These are phyloP conservation scores for Heliamphora pulchella DNA, from an alignment of 179 eudicot genomes.

Conservation along the genomic window DNA sequence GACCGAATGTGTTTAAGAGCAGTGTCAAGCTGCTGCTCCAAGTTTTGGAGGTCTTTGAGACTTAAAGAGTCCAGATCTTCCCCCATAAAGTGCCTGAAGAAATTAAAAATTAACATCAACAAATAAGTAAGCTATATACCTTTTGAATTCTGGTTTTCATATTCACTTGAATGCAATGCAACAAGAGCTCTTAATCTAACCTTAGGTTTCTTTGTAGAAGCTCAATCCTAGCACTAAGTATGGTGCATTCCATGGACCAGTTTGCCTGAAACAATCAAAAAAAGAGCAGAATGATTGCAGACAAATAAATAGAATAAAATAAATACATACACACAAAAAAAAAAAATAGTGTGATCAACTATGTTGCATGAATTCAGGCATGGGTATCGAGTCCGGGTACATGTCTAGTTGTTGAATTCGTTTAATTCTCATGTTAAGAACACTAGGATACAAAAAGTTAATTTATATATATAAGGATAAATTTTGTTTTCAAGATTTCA, in stretches of 20 bases:
- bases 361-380: too few relatives aligned
- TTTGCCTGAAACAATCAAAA: conserved; percentile 23
- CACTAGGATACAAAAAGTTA: too few relatives aligned
- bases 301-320: not conserved
- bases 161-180: too few relatives aligned
- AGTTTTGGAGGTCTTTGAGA: conserved; percentile 57
- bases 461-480: too few relatives aligned
- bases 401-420: too few relatives aligned
- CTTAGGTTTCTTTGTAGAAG: conserved; percentile 44
- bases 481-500: too few relatives aligned
- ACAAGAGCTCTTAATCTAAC: conserved; percentile 15
- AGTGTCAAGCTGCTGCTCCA: conserved; percentile 81
- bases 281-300: too few relatives aligned
- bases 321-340: not conserved
- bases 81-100: conserved; percentile 67
- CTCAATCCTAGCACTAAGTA: conserved; percentile 51
- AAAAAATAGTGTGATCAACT: not conserved
- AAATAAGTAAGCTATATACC: not conserved
- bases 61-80: conserved; percentile 63
- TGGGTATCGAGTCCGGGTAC: too few relatives aligned
- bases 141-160: not conserved
- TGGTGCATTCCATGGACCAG: conserved; percentile 54
- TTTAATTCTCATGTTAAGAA: too few relatives aligned
- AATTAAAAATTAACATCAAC: not conserved
- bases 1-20: conserved; percentile 68